A percentile compares a stretch with the other conserved stretches of the same genome.
These are phyloP conservation scores for Mycena metata DNA, from an alignment of 768 basidiomycete genomes.

Conservation along the genomic window DNA sequence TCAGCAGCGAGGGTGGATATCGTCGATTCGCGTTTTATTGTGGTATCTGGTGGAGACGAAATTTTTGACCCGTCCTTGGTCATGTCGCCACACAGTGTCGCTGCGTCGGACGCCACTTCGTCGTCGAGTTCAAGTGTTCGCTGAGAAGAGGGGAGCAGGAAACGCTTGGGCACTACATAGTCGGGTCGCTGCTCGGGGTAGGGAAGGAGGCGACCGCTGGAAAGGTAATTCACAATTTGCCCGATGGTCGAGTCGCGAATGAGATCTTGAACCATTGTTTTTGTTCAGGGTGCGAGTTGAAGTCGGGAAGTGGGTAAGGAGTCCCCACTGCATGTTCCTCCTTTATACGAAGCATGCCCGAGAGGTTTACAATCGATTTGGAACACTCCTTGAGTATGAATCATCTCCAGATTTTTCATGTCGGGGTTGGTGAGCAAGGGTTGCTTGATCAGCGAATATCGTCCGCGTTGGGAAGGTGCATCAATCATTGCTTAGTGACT, in stretches of 20 bases:
- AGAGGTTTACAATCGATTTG: constrained; percentile 29
- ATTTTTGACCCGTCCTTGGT: constrained; percentile 11
- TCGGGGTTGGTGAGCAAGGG: too few relatives aligned
- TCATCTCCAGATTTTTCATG: too few relatives aligned
- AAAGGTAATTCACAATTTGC: constrained; percentile 43
- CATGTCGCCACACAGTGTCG: constrained; percentile 26
- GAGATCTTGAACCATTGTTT: constrained; percentile 30
- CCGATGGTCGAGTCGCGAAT: constrained; percentile 46
- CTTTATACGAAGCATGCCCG: background rate
- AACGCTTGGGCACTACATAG: constrained; percentile 28
- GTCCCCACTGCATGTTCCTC: background rate
- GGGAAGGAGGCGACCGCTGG: constrained; percentile 39
- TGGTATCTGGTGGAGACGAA: constrained; percentile 10
- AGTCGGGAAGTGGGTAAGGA: background rate
- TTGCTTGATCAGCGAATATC: too few relatives aligned
- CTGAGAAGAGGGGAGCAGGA: constrained; percentile 17
- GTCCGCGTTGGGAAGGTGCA: too few relatives aligned
- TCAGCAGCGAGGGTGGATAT: constrained; percentile 7
- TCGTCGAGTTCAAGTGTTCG: constrained; percentile 33
- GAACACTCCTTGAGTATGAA: constrained; percentile 24
- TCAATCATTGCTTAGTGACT: too few relatives aligned
- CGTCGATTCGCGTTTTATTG: constrained; percentile 13
- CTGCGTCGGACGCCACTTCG: constrained; percentile 23
- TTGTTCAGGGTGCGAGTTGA: background rate
- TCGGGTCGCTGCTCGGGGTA: constrained; percentile 35